These are phyloP conservation scores for Sarocladiaceae sp. DNA, from an alignment of 2,329 filamentous ascomycete species.

Conservation along the genomic window DNA sequence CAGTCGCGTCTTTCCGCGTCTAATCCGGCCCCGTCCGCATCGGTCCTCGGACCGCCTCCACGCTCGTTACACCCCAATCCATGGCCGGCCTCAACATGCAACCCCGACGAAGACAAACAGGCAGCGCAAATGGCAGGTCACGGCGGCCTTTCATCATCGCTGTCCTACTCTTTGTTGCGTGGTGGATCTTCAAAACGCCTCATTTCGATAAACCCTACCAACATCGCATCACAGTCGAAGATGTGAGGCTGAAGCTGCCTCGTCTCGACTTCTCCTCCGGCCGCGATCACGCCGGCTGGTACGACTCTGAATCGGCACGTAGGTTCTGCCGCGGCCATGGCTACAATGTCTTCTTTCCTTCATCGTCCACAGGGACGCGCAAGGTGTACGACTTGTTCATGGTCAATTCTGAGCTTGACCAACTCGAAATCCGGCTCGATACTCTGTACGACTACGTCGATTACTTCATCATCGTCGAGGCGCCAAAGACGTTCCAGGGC, in stretches of 20 bases:
- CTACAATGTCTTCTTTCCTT: slow-evolving; percentile 9
- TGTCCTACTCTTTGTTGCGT: not conserved
- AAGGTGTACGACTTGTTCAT: slow-evolving; percentile 48
- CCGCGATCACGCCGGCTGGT: slow-evolving; percentile 20
- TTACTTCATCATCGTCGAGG: slow-evolving; percentile 62
- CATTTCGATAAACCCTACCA: slow-evolving; percentile 9
- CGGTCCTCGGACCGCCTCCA: slow-evolving; percentile 5
- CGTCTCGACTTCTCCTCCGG: slow-evolving; percentile 20
- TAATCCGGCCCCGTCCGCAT: not conserved
- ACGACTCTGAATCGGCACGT: slow-evolving; percentile 22
- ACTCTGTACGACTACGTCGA: slow-evolving; percentile 55
- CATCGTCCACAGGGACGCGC: slow-evolving; percentile 11
- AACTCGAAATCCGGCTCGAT: slow-evolving; percentile 60
- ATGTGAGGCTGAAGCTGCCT: slow-evolving; percentile 20
- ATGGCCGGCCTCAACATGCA: slow-evolving; percentile 8
- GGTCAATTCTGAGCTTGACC: slow-evolving; percentile 61
- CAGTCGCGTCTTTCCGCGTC: not conserved
- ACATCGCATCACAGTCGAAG: slow-evolving; percentile 17
- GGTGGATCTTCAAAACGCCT: slow-evolving; percentile 3
- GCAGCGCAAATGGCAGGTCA: not conserved
- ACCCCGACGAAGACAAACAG: slow-evolving; percentile 7
- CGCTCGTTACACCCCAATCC: slow-evolving; percentile 8
- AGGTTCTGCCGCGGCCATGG: slow-evolving; percentile 20
- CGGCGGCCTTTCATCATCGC: slow-evolving; percentile 6
- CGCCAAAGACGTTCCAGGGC: slow-evolving; percentile 39